phyloP scores from a whole-genome alignment of 306 rosid genomes.

The Dalbergia cochinchinensis region DNA sequence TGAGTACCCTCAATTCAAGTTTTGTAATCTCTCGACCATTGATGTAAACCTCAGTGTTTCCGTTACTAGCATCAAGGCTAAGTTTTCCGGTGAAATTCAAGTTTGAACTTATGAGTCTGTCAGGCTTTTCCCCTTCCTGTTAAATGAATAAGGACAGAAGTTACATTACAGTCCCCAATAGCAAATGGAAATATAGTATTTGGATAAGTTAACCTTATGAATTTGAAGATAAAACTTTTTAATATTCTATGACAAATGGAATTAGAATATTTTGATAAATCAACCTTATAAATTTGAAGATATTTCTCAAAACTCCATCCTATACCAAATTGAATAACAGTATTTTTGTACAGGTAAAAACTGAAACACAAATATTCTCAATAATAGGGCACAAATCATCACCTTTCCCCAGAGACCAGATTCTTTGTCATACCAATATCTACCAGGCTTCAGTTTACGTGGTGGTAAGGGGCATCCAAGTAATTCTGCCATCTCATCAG shows the following conservation, averaged over 20 bases:
- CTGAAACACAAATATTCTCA: slow-evolving; percentile 30
- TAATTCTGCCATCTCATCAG: slow-evolving; percentile 91
- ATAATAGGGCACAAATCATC: slow-evolving; percentile 46
- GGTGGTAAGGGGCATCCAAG: slow-evolving; percentile 94
- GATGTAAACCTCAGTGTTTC: slow-evolving; percentile 92
- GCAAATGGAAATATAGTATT: slow-evolving; percentile 22
- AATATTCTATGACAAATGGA: slow-evolving; percentile 14
- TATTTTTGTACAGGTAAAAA: slow-evolving; percentile 24
- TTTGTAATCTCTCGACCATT: slow-evolving; percentile 97
- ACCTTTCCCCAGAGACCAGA: slow-evolving; percentile 99
- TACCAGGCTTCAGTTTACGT: slow-evolving; percentile 88
- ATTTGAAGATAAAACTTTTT: background rate
- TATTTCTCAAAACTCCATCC: background rate
- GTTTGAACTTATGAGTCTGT: slow-evolving; percentile 91
- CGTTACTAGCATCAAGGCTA: slow-evolving; percentile 79
- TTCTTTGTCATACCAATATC: slow-evolving; percentile 99
- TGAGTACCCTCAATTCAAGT: slow-evolving; percentile 93
- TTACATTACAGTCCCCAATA: slow-evolving; percentile 19
- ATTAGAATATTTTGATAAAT: slow-evolving; percentile 3
- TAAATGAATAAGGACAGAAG: slow-evolving; percentile 45
- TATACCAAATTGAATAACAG: slow-evolving; percentile 19
- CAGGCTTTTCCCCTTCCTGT: slow-evolving; percentile 97
- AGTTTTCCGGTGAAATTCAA: slow-evolving; percentile 89
- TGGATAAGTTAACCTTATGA: slow-evolving; percentile 19
- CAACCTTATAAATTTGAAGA: slow-evolving; percentile 15